phyloP scores from a whole-genome alignment of 305 asterid genomes.

The Fraxinus albicans region DNA sequence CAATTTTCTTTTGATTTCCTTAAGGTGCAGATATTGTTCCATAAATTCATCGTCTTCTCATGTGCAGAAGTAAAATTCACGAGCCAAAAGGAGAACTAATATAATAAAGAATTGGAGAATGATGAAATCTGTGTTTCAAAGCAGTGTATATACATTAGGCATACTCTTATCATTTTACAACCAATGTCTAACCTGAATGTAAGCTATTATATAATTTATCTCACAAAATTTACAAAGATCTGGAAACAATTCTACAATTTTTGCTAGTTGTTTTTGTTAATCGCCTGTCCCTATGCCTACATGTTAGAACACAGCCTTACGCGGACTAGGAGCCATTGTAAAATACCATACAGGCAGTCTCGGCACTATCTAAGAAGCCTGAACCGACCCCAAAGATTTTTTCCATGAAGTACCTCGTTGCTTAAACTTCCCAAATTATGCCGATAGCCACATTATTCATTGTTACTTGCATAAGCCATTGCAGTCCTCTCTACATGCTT shows the following conservation, averaged over 20 bases:
- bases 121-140: neutral
- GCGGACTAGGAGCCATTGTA: neutral
- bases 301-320: neutral
- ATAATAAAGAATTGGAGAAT: too few species aligned
- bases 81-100: neutral
- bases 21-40: too few species aligned
- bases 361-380: neutral
- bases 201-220: neutral
- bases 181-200: neutral
- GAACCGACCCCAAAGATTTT: neutral
- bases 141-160: neutral
- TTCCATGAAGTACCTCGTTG: neutral
- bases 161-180: neutral
- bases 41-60: too few species aligned
- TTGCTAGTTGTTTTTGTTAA: neutral
- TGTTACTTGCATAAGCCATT: slow-evolving; percentile 37
- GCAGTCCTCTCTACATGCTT: slow-evolving; percentile 68
- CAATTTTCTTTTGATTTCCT: too few species aligned
- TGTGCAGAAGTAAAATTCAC: neutral
- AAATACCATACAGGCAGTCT: neutral
- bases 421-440: neutral
- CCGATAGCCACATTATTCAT: neutral
- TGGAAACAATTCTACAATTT: neutral
- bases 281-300: neutral
- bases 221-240: neutral